Percentiles rank a stretch among this genome's conserved stretches.
Conservation (phyloP, 148 eudicot species). For the Vaccinium corymbosum region DNA sequence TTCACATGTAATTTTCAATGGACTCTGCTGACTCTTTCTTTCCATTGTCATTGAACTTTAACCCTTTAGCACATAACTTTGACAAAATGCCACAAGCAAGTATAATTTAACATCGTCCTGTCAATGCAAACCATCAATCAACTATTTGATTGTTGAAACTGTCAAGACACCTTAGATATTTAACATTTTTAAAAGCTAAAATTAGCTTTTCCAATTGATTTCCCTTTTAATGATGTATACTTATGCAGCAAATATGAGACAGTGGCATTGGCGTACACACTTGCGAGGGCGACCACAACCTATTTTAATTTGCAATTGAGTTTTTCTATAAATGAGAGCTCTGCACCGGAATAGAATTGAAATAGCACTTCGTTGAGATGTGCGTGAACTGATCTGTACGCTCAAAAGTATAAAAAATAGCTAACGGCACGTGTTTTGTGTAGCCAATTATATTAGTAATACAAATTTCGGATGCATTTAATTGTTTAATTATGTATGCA, state of each 20-base stretch:
- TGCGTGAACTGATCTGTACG: neutral
- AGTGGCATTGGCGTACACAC: neutral
- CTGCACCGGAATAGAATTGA: neutral
- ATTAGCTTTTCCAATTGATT: neutral
- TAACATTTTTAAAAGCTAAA: neutral
- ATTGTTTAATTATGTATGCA: too few relatives aligned
- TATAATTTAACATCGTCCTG: neutral
- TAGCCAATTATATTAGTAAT: too few relatives aligned
- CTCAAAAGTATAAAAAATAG: neutral
- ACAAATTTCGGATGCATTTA: too few relatives aligned
- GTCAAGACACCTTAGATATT: neutral
- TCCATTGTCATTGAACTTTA: neutral
- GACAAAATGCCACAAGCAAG: neutral
- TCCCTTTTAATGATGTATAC: neutral
- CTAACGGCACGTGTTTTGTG: too few relatives aligned
- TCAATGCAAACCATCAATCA: slow-evolving; percentile 3
- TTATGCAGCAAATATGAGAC: neutral
- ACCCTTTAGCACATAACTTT: neutral
- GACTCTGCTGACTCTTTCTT: neutral
- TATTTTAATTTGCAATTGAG: neutral
- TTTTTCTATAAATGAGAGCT: neutral
- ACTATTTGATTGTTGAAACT: neutral
- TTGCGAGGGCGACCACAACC: neutral
- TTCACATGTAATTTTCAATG: neutral
- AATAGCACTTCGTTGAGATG: neutral